Conservation (phyloP, 208 protist genomes). For the Novymonas esmeraldas region DNA sequence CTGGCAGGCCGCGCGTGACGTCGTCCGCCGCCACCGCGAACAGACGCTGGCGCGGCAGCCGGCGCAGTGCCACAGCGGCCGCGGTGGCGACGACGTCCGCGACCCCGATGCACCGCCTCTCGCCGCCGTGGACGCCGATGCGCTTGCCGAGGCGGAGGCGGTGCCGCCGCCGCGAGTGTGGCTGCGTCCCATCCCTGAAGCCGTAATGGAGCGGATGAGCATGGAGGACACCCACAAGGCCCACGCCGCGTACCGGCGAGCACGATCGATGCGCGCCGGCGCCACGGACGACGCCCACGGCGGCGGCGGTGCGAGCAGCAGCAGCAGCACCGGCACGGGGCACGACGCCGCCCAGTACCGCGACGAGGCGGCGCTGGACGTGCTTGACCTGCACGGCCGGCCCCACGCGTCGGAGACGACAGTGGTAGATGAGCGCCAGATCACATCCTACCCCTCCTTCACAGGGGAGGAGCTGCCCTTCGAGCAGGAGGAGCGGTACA, state of each 20-base stretch:
- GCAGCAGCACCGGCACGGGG: no score
- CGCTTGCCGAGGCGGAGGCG: slow-evolving; percentile 16
- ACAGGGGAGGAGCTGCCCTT: slow-evolving; percentile 20
- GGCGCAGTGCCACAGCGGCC: no score
- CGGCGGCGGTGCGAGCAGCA: slow-evolving; percentile 5
- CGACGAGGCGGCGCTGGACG: slow-evolving; percentile 12
- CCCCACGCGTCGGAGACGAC: not conserved
- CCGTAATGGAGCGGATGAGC: slow-evolving; percentile 21
- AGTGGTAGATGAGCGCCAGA: slow-evolving; percentile 11
- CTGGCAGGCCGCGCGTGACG: slow-evolving; percentile 32
- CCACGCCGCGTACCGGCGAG: slow-evolving; percentile 13
- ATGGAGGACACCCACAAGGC: slow-evolving; percentile 17
- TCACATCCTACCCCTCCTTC: slow-evolving; percentile 19
- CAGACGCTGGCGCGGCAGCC: no score
- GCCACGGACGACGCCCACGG: no score
- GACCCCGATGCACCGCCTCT: no score
- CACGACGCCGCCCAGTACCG: no score
- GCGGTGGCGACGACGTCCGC: no score
- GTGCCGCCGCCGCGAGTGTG: slow-evolving; percentile 14
- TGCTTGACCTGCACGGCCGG: slow-evolving; percentile 6
- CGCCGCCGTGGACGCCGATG: slow-evolving; percentile 3
- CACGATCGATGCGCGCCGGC: no score
- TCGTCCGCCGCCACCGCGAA: slow-evolving; percentile 9
- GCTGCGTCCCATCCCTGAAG: slow-evolving; percentile 20
- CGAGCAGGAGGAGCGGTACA: slow-evolving; percentile 31